Conservation (phyloP, 768 basidiomycete genomes). For the Russula olivacea region DNA sequence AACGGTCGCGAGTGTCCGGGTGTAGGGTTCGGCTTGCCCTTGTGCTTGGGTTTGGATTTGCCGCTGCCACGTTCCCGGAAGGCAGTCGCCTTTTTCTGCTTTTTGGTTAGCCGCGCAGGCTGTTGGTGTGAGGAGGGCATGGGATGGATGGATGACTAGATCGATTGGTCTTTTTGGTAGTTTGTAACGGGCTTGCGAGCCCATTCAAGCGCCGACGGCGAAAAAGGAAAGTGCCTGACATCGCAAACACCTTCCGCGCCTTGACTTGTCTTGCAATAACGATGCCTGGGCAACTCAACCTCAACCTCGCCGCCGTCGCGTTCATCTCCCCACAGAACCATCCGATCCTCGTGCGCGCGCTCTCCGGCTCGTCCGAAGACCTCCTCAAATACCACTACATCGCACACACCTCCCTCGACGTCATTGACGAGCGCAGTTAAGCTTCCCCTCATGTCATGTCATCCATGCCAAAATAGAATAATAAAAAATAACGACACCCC, state of each 20-base stretch:
- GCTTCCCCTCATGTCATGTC: background rate
- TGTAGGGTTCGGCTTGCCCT: background rate
- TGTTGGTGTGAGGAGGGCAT: conserved; percentile 13
- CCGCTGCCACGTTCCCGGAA: conserved; percentile 31
- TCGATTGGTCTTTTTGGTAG: background rate
- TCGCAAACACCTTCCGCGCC: too few species aligned
- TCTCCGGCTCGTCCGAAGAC: conserved; percentile 50
- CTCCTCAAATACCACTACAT: conserved; percentile 86
- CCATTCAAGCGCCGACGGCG: too few species aligned
- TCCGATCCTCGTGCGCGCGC: conserved; percentile 72
- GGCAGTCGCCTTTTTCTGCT: conserved; percentile 43
- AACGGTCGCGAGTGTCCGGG: background rate
- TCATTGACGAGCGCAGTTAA: conserved; percentile 87
- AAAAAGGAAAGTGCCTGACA: background rate
- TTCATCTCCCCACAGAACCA: conserved; percentile 83
- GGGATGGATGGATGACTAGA: background rate
- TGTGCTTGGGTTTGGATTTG: conserved; percentile 15
- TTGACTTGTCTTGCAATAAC: background rate
- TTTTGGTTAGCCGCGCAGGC: conserved; percentile 37
- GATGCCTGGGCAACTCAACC: conserved; percentile 52
- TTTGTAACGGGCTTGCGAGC: background rate
- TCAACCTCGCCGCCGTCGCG: conserved; percentile 74
- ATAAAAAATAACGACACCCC: background rate
- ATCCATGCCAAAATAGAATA: background rate
- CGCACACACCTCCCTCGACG: conserved; percentile 84